Conservation (phyloP, 2,329 filamentous ascomycete genomes). For the Talaromyces sp. region DNA sequence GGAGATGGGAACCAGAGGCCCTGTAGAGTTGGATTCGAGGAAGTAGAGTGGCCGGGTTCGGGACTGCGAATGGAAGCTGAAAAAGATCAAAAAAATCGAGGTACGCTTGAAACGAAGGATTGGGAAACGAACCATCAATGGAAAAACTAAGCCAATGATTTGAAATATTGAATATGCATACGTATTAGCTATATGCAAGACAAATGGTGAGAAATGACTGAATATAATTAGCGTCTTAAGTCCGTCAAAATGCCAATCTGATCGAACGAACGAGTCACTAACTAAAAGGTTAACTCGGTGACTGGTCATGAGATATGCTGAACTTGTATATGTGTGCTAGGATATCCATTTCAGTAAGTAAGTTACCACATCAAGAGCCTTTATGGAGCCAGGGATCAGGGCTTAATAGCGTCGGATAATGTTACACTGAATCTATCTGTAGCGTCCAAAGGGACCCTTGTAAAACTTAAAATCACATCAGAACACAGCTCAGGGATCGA, state of each 20-base stretch:
- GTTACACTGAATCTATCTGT: not conserved
- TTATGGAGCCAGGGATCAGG: not conserved
- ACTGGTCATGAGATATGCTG: not conserved
- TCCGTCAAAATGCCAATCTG: not conserved
- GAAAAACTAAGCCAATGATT: not conserved
- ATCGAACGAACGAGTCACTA: not conserved
- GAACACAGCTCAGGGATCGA: not conserved
- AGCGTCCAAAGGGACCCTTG: not conserved
- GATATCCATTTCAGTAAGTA: not conserved
- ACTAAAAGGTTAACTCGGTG: not conserved
- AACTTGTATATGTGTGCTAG: not conserved
- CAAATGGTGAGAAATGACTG: not conserved
- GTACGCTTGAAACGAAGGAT: not conserved
- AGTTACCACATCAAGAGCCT: not conserved
- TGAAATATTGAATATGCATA: not conserved
- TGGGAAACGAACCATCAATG: not conserved
- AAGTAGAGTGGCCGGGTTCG: not conserved
- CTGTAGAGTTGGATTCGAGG: constrained; percentile 10
- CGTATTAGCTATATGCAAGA: not conserved
- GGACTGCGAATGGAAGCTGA: not conserved
- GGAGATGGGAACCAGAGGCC: constrained; percentile 6
- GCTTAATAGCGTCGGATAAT: not conserved
- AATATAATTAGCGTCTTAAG: not conserved
- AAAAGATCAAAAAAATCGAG: not conserved
- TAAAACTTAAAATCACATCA: not conserved